These are phyloP conservation scores for Boeremia lycopersici DNA, from an alignment of 2,329 filamentous ascomycete genomes.

Conservation along the genomic window DNA sequence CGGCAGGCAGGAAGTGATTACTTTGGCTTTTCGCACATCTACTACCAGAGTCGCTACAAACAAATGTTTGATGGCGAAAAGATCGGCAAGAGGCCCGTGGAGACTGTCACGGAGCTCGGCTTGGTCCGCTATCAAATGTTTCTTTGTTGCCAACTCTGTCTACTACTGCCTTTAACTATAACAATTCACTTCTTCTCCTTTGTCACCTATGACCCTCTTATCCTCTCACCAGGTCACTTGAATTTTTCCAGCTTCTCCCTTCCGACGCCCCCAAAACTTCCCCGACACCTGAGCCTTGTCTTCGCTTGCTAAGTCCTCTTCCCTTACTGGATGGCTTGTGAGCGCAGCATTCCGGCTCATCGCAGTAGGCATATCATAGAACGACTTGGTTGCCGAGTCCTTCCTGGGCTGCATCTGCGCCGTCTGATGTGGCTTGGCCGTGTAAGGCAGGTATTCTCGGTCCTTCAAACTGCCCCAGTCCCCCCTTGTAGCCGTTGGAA, in stretches of 20 bases:
- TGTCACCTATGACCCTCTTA: background rate
- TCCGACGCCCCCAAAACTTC: background rate
- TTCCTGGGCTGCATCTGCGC: slow-evolving; percentile 1
- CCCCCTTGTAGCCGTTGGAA: background rate
- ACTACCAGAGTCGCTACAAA: background rate
- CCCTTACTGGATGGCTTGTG: slow-evolving; percentile 10
- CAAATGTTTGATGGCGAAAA: too few relatives aligned
- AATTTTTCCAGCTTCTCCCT: background rate
- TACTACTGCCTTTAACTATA: slow-evolving; percentile 19
- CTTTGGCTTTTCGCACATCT: slow-evolving; percentile 6
- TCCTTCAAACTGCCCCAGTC: background rate
- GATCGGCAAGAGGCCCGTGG: too few relatives aligned
- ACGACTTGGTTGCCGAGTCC: slow-evolving; percentile 2
- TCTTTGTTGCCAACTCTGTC: too few relatives aligned
- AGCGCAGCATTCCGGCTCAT: slow-evolving; percentile 9
- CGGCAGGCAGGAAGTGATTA: slow-evolving; percentile 12
- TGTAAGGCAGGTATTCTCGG: background rate
- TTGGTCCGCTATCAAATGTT: too few relatives aligned
- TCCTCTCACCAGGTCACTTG: background rate
- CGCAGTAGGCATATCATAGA: background rate
- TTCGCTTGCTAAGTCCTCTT: slow-evolving; percentile 1
- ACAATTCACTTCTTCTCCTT: slow-evolving; percentile 18
- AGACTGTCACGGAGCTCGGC: too few relatives aligned
- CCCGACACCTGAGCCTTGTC: slow-evolving; percentile 1
- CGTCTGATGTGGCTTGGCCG: background rate